Conservation (phyloP, 345 rosid genomes). For the Aquilaria yunnanensis region DNA sequence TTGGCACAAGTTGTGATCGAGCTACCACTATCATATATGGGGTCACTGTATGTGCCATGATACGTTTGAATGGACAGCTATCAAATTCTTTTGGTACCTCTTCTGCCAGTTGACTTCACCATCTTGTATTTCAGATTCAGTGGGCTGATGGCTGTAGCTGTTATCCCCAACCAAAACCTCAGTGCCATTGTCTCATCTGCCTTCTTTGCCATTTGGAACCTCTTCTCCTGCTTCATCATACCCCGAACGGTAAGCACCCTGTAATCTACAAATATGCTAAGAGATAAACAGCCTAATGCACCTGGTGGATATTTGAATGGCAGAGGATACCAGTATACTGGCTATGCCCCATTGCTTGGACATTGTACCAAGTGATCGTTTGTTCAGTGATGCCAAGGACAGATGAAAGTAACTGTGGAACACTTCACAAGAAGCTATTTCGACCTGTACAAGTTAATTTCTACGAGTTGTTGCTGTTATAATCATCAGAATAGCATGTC, state of each 20-base stretch:
- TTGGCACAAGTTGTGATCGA: conserved; percentile 40
- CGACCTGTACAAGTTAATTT: conserved; percentile 48
- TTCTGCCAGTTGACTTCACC: conserved; percentile 52
- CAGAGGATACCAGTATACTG: conserved; percentile 57
- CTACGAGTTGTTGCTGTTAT: conserved; percentile 45
- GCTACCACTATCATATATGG: conserved; percentile 47
- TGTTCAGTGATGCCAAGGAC: conserved; percentile 40
- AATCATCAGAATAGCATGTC: conserved; percentile 37
- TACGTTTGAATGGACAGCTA: conserved; percentile 45
- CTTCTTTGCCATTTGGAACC: conserved; percentile 48
- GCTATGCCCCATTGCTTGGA: conserved; percentile 49
- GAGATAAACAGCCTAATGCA: not conserved
- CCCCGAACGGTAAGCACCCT: conserved; percentile 34
- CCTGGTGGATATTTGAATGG: not conserved
- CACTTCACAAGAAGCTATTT: conserved; percentile 48
- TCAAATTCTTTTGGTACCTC: conserved; percentile 55
- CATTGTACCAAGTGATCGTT: conserved; percentile 38
- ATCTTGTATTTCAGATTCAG: conserved; percentile 51
- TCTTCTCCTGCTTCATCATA: conserved; percentile 57
- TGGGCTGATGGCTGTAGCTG: conserved; percentile 64
- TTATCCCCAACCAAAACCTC: conserved; percentile 49
- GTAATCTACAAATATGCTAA: not conserved
- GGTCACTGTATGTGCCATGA: conserved; percentile 48
- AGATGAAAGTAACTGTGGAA: conserved; percentile 36
- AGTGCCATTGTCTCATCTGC: conserved; percentile 42